Evolutionary conservation across 768 basidiomycete species (phyloP).

Genomic region (Russula emetica): DNA sequence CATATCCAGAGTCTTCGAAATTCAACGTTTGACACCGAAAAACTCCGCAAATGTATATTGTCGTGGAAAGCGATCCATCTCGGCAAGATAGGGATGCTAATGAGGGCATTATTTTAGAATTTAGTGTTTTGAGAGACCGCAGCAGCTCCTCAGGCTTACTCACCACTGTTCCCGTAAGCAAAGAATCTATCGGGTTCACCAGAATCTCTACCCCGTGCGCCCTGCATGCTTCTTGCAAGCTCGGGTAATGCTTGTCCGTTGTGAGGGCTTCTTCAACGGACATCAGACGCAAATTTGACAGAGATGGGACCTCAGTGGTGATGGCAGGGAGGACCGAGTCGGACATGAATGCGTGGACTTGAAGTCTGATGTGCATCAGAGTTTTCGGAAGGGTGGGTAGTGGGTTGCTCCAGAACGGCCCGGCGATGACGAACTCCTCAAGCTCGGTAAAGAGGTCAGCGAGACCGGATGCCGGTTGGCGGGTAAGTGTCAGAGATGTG

Average conservation of each 20-base stretch:
- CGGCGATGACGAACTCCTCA: constrained; percentile 17
- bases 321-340: constrained; percentile 8
- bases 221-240: constrained; percentile 8
- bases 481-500: constrained; percentile 12
- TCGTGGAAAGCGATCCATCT: constrained; percentile 23
- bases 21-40: background rate
- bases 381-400: constrained; percentile 16
- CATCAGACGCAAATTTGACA: constrained; percentile 9
- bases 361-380: constrained; percentile 20
- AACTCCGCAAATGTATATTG: constrained; percentile 14
- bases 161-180: background rate
- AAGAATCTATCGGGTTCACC: constrained; percentile 6
- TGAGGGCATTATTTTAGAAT: background rate
- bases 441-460: constrained; percentile 13
- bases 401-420: constrained; percentile 18
- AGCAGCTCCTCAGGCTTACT: background rate
- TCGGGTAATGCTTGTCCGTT: constrained; percentile 8
- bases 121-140: background rate
- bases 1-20: background rate
- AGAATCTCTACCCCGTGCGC: constrained; percentile 6
- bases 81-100: constrained; percentile 14
- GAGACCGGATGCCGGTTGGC: constrained; percentile 17
- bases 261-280: constrained; percentile 14
- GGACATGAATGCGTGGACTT: constrained; percentile 20
- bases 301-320: background rate